These are phyloP conservation scores for Botrytis fragariae DNA, from an alignment of 2,329 filamentous ascomycete species.

Conservation along the genomic window DNA sequence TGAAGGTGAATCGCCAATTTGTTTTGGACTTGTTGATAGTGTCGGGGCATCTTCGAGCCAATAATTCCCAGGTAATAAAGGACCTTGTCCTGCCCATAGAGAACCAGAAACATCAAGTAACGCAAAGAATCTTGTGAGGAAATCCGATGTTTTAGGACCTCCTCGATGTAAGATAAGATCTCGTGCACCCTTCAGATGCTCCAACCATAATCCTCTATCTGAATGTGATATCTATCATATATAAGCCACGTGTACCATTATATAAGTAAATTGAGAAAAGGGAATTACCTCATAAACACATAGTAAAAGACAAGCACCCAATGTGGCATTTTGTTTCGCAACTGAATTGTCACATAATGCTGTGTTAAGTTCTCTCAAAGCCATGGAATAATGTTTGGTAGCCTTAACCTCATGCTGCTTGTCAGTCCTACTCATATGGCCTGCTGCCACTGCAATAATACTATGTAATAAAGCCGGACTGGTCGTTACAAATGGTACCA, in stretches of 20 bases:
- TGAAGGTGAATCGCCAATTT: conserved; percentile 5
- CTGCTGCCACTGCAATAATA: conserved; percentile 36
- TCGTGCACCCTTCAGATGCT: conserved; percentile 37
- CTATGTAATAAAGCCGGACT: conserved; percentile 36
- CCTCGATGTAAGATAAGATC: conserved; percentile 36
- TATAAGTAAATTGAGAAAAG: not conserved
- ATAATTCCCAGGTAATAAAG: conserved; percentile 36
- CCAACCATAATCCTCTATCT: conserved; percentile 33
- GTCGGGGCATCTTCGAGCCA: conserved; percentile 31
- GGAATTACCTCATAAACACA: conserved; percentile 36
- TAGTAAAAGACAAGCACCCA: conserved; percentile 36
- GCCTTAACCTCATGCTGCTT: conserved; percentile 32
- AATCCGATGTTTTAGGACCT: conserved; percentile 32
- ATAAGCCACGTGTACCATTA: conserved; percentile 11
- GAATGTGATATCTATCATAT: conserved; percentile 34
- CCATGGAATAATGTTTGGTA: conserved; percentile 34
- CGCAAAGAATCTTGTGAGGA: conserved; percentile 36
- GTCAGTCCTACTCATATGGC: conserved; percentile 34
- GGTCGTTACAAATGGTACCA: conserved; percentile 32
- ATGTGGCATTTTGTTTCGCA: conserved; percentile 33
- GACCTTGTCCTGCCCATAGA: conserved; percentile 32
- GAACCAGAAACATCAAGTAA: conserved; percentile 37
- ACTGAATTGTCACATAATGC: conserved; percentile 30
- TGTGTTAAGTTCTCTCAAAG: conserved; percentile 32
- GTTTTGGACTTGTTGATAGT: not conserved